Evolutionary conservation across 2,329 filamentous ascomycete species (phyloP).

Genomic region (Fusarium solani-melongenae): DNA sequence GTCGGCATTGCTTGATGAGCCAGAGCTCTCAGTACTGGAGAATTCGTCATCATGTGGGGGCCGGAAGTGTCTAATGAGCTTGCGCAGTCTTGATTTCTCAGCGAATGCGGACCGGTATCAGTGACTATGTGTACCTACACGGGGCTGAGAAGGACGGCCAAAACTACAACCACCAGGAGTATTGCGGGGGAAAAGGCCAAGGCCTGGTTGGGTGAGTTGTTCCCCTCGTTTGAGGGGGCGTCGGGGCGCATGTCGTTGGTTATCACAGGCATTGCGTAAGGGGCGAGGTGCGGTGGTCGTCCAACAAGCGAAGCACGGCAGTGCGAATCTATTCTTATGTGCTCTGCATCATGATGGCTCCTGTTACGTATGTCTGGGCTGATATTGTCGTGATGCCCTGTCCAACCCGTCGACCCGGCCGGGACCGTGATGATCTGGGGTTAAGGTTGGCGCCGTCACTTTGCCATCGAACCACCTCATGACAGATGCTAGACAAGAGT

Average conservation of each 20-base stretch:
- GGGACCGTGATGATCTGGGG: not conserved
- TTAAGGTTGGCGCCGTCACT: not conserved
- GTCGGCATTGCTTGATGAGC: not conserved
- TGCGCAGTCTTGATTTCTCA: not conserved
- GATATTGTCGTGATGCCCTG: not conserved
- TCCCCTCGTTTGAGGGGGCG: not conserved
- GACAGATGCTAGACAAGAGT: not conserved
- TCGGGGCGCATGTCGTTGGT: not conserved
- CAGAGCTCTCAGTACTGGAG: not conserved
- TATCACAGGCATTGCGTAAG: not conserved
- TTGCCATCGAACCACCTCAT: not conserved
- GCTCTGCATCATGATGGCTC: not conserved
- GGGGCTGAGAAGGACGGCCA: not conserved
- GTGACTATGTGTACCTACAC: not conserved
- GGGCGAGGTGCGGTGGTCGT: not conserved
- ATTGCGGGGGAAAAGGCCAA: not conserved
- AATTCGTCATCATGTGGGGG: not conserved
- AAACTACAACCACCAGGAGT: not conserved
- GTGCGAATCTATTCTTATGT: not conserved
- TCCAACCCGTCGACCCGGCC: not conserved
- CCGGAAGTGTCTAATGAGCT: not conserved
- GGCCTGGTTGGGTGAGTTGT: not conserved
- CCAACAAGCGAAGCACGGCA: not conserved
- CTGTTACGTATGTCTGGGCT: not conserved
- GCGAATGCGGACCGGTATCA: not conserved